Evolutionary conservation across 2,329 filamentous ascomycete species (phyloP).

Genomic region (Stagonosporopsis cucurbitacearum): DNA sequence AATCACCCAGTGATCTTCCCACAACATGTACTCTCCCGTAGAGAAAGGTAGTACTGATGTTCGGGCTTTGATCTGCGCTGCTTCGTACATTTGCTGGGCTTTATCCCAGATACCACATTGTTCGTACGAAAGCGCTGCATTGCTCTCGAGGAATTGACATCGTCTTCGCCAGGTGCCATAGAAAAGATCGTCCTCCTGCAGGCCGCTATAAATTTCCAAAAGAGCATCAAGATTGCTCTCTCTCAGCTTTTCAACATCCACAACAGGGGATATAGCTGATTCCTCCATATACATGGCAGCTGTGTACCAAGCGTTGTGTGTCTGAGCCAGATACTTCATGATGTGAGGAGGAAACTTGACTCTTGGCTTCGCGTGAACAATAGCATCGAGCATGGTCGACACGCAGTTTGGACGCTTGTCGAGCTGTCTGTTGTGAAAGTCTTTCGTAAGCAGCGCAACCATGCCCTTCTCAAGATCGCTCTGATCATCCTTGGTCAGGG

Average conservation of each 20-base stretch:
- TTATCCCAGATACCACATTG: conserved; percentile 99
- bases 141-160: conserved; percentile 96
- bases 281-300: conserved; percentile 89
- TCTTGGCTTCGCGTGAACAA: conserved; percentile 80
- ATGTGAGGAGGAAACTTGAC: conserved; percentile 96
- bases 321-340: conserved; percentile 91
- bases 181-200: conserved; percentile 96
- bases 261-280: conserved; percentile 79
- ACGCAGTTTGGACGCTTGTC: conserved; percentile 96
- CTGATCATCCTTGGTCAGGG: conserved; percentile 84
- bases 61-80: conserved; percentile 93
- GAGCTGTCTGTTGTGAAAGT: conserved; percentile 92
- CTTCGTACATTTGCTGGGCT: conserved; percentile 95
- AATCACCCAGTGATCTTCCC: conserved; percentile 99
- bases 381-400: conserved; percentile 87
- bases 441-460: conserved; percentile 88
- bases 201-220: conserved; percentile 86
- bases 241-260: conserved; percentile 81
- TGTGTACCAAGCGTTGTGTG: conserved; percentile 98
- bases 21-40: conserved; percentile 96
- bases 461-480: conserved; percentile 89
- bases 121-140: conserved; percentile 95
- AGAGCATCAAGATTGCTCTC: conserved; percentile 96
- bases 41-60: conserved; percentile 97
- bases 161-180: conserved; percentile 96